phyloP scores from a whole-genome alignment of 192 early-diverging fungal species.

The Cetraspora pellucida region DNA sequence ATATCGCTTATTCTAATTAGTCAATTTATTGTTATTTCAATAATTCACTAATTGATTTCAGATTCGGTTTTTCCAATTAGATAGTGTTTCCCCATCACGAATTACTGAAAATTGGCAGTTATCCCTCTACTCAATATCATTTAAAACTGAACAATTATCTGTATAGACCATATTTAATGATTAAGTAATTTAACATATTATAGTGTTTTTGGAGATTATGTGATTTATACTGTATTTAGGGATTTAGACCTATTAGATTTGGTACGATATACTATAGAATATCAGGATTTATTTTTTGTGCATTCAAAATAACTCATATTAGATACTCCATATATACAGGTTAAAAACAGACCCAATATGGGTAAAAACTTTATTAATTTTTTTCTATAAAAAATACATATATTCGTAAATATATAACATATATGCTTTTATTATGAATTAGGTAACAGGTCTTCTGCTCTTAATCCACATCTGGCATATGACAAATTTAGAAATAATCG shows the following conservation, averaged over 20 bases:
- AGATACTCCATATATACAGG: too few species aligned
- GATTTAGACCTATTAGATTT: conserved; percentile 20
- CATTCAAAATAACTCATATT: background rate
- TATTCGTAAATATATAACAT: too few species aligned
- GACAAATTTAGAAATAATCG: too few species aligned
- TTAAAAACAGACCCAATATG: too few species aligned
- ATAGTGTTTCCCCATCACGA: conserved; percentile 8
- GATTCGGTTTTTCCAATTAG: conserved; percentile 12
- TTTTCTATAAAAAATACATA: too few species aligned
- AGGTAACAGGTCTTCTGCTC: too few species aligned
- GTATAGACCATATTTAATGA: too few species aligned
- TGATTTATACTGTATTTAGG: conserved; percentile 15
- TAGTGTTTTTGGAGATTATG: background rate
- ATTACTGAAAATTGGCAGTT: conserved; percentile 12
- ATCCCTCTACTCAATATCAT: background rate
- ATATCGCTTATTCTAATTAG: conserved; percentile 14
- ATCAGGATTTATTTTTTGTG: background rate
- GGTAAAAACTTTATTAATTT: too few species aligned
- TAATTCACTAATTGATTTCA: conserved; percentile 7
- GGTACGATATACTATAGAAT: background rate
- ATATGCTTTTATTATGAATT: too few species aligned
- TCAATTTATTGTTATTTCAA: conserved; percentile 15
- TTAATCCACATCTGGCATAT: too few species aligned
- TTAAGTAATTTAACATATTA: too few species aligned
- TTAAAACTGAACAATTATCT: background rate